Evolutionary conservation across 129 eudicot genomes (phyloP), one percentile per base, ranked within the genome.

Genomic region (Flaveria brownii): DNA sequence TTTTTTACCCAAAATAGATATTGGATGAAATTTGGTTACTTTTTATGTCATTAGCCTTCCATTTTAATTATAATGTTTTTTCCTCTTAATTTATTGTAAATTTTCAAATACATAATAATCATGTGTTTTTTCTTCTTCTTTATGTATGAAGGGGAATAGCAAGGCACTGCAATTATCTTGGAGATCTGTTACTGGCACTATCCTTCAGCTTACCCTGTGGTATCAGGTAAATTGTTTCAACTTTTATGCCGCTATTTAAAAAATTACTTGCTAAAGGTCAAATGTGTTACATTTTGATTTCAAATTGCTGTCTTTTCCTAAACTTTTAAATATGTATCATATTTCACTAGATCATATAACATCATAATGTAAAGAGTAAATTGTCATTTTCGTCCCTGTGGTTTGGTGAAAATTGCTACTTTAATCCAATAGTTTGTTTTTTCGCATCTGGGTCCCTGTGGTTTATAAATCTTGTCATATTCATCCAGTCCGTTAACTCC

Each of bases 201-300:
- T 91, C 96, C 72, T 89, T 94, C 69, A 87, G 99, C 75, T 78
- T 94, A 81, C 99, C 97, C 43, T 87, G 99, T 80, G 97, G 97
- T 16, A 84, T 91, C 76, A 90, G 97, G 98, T 91, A 79, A 83
- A 26, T 30, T 62, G 20, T 74, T 62, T 65, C 42, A 23, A 61
- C 9, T 63, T 51, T 2, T 11, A 39, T 47, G 23, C 77, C 20
- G 30, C 20, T 15, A 10, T 51, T 64, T 0, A 46, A 47, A 13
- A 11, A 16, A 45, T 22, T 30, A 8, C 41, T 15, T 63, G 50
- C 45, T 17, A 18, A 55, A 20, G 12, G n/a, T 47, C 18, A 30
- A 28, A 28, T 18, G 45, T 14, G 15, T 75, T 61, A 42, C 43
- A 10, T 4, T 18, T 26, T 20, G 4, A 41, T 52, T 26, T 80